Evolutionary conservation across 805 yeast species (phyloP).

Genomic region (Kluyveromyces nonfermentans): DNA sequence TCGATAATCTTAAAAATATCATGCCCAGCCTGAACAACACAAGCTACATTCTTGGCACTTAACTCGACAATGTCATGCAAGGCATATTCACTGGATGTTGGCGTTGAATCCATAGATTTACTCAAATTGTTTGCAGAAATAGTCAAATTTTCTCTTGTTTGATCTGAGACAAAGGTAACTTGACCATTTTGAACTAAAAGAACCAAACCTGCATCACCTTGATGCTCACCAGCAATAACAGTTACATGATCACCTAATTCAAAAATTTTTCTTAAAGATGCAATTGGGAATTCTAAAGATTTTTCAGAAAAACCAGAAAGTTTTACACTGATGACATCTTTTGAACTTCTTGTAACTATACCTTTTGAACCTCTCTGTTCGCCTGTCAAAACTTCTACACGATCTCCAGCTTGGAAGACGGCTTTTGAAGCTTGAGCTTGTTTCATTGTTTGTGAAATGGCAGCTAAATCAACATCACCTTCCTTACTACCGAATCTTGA

Average conservation of each 20-base stretch:
- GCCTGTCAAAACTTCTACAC: conserved; percentile 84
- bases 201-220: conserved; percentile 92
- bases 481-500: conserved; percentile 72
- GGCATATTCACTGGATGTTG: conserved; percentile 67
- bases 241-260: conserved; percentile 91
- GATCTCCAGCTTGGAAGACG: conserved; percentile 84
- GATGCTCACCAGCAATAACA: conserved; percentile 81
- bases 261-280: conserved; percentile 76
- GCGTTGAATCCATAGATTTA: conserved; percentile 83
- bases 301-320: conserved; percentile 40
- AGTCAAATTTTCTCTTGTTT: conserved; percentile 77
- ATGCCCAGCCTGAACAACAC: conserved; percentile 82
- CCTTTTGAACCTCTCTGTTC: conserved; percentile 90
- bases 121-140: conserved; percentile 88
- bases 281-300: conserved; percentile 70
- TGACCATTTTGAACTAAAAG: conserved; percentile 74
- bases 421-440: conserved; percentile 45
- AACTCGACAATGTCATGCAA: conserved; percentile 84
- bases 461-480: conserved; percentile 80
- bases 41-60: conserved; percentile 79
- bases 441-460: conserved; percentile 80
- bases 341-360: conserved; percentile 55
- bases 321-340: conserved; percentile 48
- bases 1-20: conserved; percentile 73
- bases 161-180: conserved; percentile 83